Percentiles rank a stretch among this genome's conserved stretches.
Conservation (phyloP, 2,329 filamentous ascomycete species). For the Sporothrix inflata region DNA sequence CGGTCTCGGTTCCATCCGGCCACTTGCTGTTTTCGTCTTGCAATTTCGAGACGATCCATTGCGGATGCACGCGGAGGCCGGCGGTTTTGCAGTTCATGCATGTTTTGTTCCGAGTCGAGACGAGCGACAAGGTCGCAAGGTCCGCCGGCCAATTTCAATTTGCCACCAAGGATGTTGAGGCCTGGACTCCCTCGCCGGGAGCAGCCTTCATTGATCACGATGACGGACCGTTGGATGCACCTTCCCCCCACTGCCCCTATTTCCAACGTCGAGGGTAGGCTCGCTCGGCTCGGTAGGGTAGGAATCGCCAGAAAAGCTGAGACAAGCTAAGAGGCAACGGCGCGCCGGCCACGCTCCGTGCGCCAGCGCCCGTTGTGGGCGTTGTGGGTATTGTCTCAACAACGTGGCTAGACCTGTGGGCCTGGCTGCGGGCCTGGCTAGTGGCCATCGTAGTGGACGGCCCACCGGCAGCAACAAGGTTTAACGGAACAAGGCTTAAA, state of each 20-base stretch:
- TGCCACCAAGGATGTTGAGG: background rate
- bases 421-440: background rate
- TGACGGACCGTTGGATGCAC: too few relatives aligned
- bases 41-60: background rate
- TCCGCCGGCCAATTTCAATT: background rate
- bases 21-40: background rate
- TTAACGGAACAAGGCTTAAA: background rate
- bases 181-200: background rate
- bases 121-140: too few relatives aligned
- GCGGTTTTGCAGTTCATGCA: too few relatives aligned
- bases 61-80: background rate
- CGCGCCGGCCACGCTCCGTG: slow-evolving; percentile 12
- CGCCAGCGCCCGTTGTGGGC: background rate
- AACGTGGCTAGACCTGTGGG: slow-evolving; percentile 18
- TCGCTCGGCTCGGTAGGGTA: slow-evolving; percentile 11
- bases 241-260: slow-evolving; percentile 10
- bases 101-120: too few relatives aligned
- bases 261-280: background rate
- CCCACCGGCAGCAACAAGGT: background rate
- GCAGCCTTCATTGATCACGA: background rate
- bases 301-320: slow-evolving; percentile 20
- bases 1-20: background rate
- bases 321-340: slow-evolving; percentile 13
- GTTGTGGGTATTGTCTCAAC: background rate
- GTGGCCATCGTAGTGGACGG: background rate